Evolutionary conservation across 805 yeast species (phyloP).

Genomic region (Kluyveromyces lactis): DNA sequence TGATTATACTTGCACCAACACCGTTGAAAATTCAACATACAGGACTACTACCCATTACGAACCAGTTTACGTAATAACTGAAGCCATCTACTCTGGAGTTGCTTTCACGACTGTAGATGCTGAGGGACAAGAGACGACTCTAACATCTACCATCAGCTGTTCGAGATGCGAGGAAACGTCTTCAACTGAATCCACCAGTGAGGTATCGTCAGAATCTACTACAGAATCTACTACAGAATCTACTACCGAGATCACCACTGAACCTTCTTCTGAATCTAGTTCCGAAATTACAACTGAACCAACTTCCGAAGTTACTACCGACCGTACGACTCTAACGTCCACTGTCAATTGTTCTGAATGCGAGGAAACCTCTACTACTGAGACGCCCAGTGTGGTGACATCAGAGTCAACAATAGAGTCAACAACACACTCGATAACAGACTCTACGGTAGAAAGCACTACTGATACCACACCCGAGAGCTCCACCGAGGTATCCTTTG

Average conservation of each 20-base stretch:
- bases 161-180: background rate
- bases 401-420: too few species aligned
- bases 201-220: background rate
- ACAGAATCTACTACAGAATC: background rate
- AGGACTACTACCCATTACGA: constrained; percentile 9
- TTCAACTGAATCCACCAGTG: background rate
- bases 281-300: background rate
- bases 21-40: constrained; percentile 18
- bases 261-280: background rate
- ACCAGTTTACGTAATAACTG: constrained; percentile 7
- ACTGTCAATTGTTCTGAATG: too few species aligned
- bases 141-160: background rate
- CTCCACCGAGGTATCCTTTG: background rate
- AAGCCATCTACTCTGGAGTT: constrained; percentile 7
- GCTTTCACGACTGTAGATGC: constrained; percentile 2
- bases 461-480: background rate
- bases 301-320: too few species aligned
- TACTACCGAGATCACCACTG: background rate
- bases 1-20: constrained; percentile 22
- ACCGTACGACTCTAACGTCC: too few species aligned
- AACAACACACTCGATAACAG: too few species aligned
- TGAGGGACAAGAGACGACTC: background rate
- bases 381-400: too few species aligned
- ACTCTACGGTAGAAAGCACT: too few species aligned
- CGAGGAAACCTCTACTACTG: too few species aligned